Evolutionary conservation across 495 filamentous ascomycete species (phyloP), one percentile per base, ranked within the genome.

Genomic region (Paragyromitra xinjiangensis): DNA sequence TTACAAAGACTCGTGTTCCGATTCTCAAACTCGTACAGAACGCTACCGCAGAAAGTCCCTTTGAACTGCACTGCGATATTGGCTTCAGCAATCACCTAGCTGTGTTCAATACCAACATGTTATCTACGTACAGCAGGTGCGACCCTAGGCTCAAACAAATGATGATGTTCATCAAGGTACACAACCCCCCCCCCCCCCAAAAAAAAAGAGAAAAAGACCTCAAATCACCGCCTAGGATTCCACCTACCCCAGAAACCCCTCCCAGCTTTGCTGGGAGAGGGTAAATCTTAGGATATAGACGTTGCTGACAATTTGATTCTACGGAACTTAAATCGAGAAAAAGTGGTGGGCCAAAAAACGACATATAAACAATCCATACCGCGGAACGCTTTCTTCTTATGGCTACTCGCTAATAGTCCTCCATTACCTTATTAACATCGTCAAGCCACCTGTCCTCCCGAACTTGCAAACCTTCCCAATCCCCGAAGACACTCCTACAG

Each of bases 321-420:
- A n/a, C 24, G 12, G 34, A 61, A 58, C 34, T 40, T 65, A 22
- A 39, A 34, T 39, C 29, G 50, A 34, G 24, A 50, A 59, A 34
- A 61, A 82, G 81, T 86, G 88, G 73, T 96, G 93, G 93, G 91
- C 93, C 48, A 94, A 93, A 83, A 86, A 86, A 42, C 88, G 93
- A 55, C 89, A 88, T 69, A 95, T 96, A 83, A 95, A 95, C 83
- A 88, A 87, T 66, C 88, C 91, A n/a, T 95, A 93, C 81, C 88
- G 89, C 51, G 93, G 93, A 64, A 94, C 92, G 0, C 86, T 96
- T 44, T 92, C 91, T 79, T 93, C 91, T 67, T 96, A 96, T 82
- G 93, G 93, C 59, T 96, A 94, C 83, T 92, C 93, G n/a, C 85
- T 96, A 6, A 94, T 96, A 92, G 90, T 93, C n/a, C 84, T 96